Conservation (phyloP, 108 stramenopile species). For the Fistulifera pelliculosa region DNA sequence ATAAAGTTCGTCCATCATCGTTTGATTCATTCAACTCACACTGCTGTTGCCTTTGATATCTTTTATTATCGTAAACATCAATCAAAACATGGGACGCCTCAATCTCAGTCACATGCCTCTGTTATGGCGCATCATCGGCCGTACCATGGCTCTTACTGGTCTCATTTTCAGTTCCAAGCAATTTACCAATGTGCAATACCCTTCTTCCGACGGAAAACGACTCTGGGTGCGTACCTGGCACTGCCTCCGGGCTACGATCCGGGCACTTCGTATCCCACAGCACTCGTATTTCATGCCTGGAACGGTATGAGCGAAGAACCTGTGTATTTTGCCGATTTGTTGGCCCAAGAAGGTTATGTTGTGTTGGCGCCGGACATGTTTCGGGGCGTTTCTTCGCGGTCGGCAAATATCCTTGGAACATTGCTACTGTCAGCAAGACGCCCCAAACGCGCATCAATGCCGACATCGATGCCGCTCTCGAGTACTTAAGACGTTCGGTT, state of each 20-base stretch:
- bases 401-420: not conserved
- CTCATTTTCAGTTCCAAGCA: not conserved
- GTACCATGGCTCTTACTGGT: not conserved
- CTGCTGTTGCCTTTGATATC: no score
- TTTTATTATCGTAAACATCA: no score
- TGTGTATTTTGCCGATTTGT: constrained; percentile 3
- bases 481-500: not conserved
- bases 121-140: no score
- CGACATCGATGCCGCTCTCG: not conserved
- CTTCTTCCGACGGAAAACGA: not conserved
- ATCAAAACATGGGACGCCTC: no score
- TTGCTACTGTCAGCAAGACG: not conserved
- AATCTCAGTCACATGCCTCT: no score
- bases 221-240: not conserved
- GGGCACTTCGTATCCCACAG: not conserved
- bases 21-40: no score
- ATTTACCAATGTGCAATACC: not conserved
- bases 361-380: not conserved
- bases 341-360: not conserved
- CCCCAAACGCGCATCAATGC: not conserved
- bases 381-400: not conserved
- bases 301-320: constrained; percentile 4
- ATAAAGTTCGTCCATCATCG: no score
- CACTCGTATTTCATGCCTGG: not conserved
- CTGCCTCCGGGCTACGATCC: not conserved